These are phyloP conservation scores for Leccinum huronense DNA, from an alignment of 1,284 basidiomycete genomes.

Conservation along the genomic window DNA sequence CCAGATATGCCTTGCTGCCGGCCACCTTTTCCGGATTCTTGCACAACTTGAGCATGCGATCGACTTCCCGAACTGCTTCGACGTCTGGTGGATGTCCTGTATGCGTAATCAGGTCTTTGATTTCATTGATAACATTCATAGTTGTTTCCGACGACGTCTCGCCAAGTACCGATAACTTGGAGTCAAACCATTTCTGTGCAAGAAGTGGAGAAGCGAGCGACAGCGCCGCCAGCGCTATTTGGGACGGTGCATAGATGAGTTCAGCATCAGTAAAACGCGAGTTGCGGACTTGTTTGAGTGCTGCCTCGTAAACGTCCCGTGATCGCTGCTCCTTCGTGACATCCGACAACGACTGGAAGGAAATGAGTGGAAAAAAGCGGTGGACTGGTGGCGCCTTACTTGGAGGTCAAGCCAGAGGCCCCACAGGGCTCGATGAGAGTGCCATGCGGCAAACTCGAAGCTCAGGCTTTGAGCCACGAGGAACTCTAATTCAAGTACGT, in stretches of 20 bases:
- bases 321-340: constrained; percentile 42
- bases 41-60: constrained; percentile 79
- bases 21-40: constrained; percentile 93
- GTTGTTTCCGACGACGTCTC: constrained; percentile 33
- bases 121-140: constrained; percentile 45
- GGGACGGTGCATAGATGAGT: constrained; percentile 88
- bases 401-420: constrained; percentile 91
- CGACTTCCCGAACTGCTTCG: constrained; percentile 84
- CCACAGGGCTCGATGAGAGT: constrained; percentile 86
- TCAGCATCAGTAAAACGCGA: constrained; percentile 90
- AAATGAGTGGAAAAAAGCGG: constrained; percentile 16
- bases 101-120: constrained; percentile 57
- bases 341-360: constrained; percentile 50
- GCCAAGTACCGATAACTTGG: constrained; percentile 43
- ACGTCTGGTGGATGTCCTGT: constrained; percentile 69
- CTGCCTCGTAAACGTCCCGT: constrained; percentile 54
- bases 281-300: constrained; percentile 60
- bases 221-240: constrained; percentile 88
- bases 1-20: constrained; percentile 76
- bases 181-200: constrained; percentile 61
- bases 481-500: constrained; percentile 93
- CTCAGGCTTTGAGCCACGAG: constrained; percentile 89
- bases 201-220: constrained; percentile 62
- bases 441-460: constrained; percentile 94
- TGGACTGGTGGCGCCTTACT: constrained; percentile 42